These are phyloP conservation scores for Discostella stelligera DNA, from an alignment of 352 stramenopile genomes.

Conservation along the genomic window DNA sequence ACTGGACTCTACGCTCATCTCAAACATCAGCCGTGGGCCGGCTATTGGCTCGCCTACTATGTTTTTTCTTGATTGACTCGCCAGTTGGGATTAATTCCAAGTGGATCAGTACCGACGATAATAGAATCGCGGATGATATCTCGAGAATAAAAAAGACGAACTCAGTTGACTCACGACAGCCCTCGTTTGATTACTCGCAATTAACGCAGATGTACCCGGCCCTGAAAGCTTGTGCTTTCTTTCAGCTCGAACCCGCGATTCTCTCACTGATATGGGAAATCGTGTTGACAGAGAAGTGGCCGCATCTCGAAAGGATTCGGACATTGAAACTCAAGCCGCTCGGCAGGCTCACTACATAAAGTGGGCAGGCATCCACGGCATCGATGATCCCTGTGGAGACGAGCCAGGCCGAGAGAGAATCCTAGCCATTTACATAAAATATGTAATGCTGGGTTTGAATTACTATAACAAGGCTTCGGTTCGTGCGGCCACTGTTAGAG, in stretches of 20 bases:
- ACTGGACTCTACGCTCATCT: slow-evolving; percentile 30
- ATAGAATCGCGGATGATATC: slow-evolving; percentile 48
- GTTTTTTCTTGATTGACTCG: slow-evolving; percentile 46
- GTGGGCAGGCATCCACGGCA: not conserved
- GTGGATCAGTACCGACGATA: slow-evolving; percentile 26
- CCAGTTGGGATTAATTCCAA: slow-evolving; percentile 28
- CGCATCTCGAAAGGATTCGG: not conserved
- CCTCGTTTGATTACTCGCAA: slow-evolving; percentile 9
- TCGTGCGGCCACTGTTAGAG: not conserved
- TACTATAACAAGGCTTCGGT: not conserved
- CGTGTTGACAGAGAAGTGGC: not conserved
- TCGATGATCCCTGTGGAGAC: not conserved
- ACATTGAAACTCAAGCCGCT: not conserved
- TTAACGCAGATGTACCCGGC: slow-evolving; percentile 32
- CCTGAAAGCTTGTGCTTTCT: slow-evolving; percentile 25
- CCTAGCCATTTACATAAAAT: not conserved
- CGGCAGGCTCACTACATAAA: slow-evolving; percentile 3
- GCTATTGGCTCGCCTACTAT: slow-evolving; percentile 26
- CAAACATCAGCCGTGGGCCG: slow-evolving; percentile 26
- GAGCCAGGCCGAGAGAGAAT: not conserved
- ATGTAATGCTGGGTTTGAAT: not conserved
- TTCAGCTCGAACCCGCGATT: not conserved
- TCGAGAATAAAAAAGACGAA: slow-evolving; percentile 20
- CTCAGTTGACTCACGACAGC: slow-evolving; percentile 6
- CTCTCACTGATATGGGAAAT: not conserved